Evolutionary conservation across 2,329 filamentous ascomycete genomes (phyloP), one percentile per base, ranked within the genome.

Genomic region (Dendrostoma leiphaemia): DNA sequence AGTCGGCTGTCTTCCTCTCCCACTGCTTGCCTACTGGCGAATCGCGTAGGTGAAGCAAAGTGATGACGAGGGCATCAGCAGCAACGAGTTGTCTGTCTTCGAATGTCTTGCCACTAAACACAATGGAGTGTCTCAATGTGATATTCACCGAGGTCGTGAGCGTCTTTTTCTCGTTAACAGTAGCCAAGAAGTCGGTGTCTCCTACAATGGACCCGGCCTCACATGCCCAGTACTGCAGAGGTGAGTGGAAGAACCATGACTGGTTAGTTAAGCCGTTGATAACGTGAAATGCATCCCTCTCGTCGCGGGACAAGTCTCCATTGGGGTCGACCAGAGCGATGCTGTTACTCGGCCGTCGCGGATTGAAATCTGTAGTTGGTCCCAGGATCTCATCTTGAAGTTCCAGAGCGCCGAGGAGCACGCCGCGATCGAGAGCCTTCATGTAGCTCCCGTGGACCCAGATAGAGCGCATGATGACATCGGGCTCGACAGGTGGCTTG

Each of bases 361-460:
- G 82, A 56, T 75, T 69, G 62, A 85, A 85, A 59, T 82, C 66
- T 56, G 74, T 67, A 4, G 83, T 86, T 8, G 75, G 71, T 7
- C 86, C 87, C 12, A 92, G 75, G 2, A 93, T 74, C 54, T 79
- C 77, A 64, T 90, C 78, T 66, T 93, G 89, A 47, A 93, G 77
- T 59, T 84, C 77, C 44, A 93, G 73, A 8, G 88, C 88, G 40
- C 82, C 79, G 29, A 81, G 73, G 41, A 93, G 74, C 10, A 92
- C 79, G 6, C 84, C 74, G 48, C 77, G 77, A 47, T 89, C 77
- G 32, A 93, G 76, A 10, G 88, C 89, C 63, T 85, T 79, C 85
- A 92, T 92, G 65, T 91, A 91, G 67, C 82, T 86, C 59, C 88
- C 88, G 64, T 92, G 88, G 15, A 93, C 80, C 89, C 89, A 93